Evolutionary conservation across 2,329 filamentous ascomycete genomes (phyloP), one percentile per base, ranked within the genome.

Genomic region (Penicillium sp.): DNA sequence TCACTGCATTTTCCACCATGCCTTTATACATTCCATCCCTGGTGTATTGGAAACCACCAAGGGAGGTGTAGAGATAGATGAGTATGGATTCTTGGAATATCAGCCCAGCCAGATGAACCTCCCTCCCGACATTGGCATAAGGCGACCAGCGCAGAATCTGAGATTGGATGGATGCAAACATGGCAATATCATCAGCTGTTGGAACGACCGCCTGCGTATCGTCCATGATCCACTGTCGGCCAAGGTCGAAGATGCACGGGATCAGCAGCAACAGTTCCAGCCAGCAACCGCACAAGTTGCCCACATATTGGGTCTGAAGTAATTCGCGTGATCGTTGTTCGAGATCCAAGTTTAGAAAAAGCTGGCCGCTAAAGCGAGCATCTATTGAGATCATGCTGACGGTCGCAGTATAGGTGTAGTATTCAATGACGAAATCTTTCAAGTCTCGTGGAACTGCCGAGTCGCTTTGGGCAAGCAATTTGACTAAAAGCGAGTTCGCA

Each of bases 331-430:
- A 68, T n/a, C 65, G 63, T 47, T 76, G 73, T 3, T 77, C 77
- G 1, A 80, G 63, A 17, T 78, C 71, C 41, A 79, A 78, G 19
- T 79, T 73, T 57, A 70, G 28, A 8, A 70, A 61, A 0, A 70
- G 49, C 12, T 70, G 68, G 5, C 63, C 59, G 26, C 67, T 69
- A 5, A 67, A 58, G 9, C 67, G 65, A 1, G 67, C 67, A 36
- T 70, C 68, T 31, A 78, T 74, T 0, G 78, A 78, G 42, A 80
- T 77, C 73, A 80, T 78, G 61, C 77, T 80, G 7, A 76, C 73
- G 4, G 75, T 72, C 4, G 76, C 73, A 43, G 77, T 79, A 63
- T 80, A 78, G 56, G 77, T 73, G 56, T 79, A 80, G 37, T 80
- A 80, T 62, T 80, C 78, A 43, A 79, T 72, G 3, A 80, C 71